Evolutionary conservation across 805 yeast genomes (phyloP).

Genomic region (Ogataea paraovalis): DNA sequence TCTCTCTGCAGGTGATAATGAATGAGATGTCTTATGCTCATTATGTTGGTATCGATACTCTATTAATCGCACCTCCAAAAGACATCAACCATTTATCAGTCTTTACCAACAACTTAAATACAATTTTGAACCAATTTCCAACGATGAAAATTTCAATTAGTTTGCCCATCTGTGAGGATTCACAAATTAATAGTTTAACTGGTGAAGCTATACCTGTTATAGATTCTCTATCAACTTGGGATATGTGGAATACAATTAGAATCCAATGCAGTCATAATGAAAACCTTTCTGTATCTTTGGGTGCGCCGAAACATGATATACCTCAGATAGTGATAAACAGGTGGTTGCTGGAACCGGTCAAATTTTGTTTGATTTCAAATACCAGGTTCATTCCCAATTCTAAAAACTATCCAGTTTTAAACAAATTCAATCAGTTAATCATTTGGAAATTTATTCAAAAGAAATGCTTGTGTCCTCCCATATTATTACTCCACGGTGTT

Average conservation of each 20-base stretch:
- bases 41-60: slow-evolving; percentile 52
- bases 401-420: slow-evolving; percentile 60
- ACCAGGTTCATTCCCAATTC: slow-evolving; percentile 55
- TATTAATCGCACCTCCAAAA: slow-evolving; percentile 63
- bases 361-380: slow-evolving; percentile 51
- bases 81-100: slow-evolving; percentile 50
- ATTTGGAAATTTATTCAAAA: slow-evolving; percentile 42
- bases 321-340: slow-evolving; percentile 49
- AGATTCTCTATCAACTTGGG: slow-evolving; percentile 64
- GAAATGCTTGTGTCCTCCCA: slow-evolving; percentile 37
- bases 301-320: slow-evolving; percentile 58
- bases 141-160: slow-evolving; percentile 42
- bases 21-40: slow-evolving; percentile 58
- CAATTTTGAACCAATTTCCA: slow-evolving; percentile 26
- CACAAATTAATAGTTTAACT: slow-evolving; percentile 17
- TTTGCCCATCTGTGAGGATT: slow-evolving; percentile 46
- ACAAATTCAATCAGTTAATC: slow-evolving; percentile 51
- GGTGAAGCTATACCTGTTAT: slow-evolving; percentile 25
- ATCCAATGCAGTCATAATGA: slow-evolving; percentile 49
- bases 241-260: slow-evolving; percentile 66
- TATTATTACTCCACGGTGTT: slow-evolving; percentile 51
- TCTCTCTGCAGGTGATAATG: slow-evolving; percentile 52
- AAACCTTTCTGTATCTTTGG: slow-evolving; percentile 67
- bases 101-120: slow-evolving; percentile 39
- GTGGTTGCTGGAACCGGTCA: slow-evolving; percentile 69